Conservation (phyloP, 225 moss, liverwort and hornwort species). For the Sphagnum tenellum region DNA sequence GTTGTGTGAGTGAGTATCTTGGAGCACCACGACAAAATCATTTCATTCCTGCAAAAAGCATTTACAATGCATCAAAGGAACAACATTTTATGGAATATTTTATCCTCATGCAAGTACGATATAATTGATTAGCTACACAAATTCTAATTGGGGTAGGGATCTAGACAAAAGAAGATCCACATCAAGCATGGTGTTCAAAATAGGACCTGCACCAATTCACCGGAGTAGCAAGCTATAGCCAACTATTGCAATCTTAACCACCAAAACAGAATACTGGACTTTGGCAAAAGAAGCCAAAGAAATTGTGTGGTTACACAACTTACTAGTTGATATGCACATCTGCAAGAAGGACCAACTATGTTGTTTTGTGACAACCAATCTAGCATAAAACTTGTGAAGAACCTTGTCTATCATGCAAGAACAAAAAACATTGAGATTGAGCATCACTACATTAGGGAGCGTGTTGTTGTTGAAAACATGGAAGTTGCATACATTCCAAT, state of each 20-base stretch:
- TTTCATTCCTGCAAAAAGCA: background rate
- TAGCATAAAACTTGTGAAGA: background rate
- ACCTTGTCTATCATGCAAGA: background rate
- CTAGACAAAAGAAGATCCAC: background rate
- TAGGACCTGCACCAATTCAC: background rate
- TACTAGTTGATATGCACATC: too few species aligned
- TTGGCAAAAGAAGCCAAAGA: background rate
- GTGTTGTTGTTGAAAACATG: background rate
- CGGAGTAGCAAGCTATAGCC: background rate
- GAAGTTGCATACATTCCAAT: background rate
- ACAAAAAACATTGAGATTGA: slow-evolving; percentile 1
- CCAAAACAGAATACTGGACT: background rate
- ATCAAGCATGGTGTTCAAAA: background rate
- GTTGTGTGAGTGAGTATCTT: background rate
- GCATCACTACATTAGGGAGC: background rate
- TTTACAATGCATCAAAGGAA: background rate
- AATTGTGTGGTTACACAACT: too few species aligned
- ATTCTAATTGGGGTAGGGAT: background rate
- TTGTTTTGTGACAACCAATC: background rate
- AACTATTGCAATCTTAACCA: background rate
- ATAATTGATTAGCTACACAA: background rate
- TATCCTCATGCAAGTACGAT: background rate
- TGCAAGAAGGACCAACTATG: too few species aligned
- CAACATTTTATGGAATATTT: background rate
- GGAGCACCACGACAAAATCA: background rate